These are phyloP conservation scores for Clitopilus hobsonii DNA, from an alignment of 768 basidiomycete genomes.

Conservation along the genomic window DNA sequence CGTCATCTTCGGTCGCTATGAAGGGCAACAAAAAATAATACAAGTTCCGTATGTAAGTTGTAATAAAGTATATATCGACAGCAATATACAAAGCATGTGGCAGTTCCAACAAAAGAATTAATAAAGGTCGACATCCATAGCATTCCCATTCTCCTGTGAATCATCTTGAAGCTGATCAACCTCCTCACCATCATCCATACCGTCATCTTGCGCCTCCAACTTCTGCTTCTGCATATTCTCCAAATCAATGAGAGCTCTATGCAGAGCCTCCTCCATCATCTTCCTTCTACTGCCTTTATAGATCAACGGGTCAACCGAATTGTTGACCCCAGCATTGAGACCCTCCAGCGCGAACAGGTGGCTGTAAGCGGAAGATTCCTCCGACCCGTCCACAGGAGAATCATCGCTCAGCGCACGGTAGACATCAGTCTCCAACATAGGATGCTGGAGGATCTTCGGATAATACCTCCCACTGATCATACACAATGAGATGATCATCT, in stretches of 20 bases:
- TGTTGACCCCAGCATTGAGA: constrained; percentile 58
- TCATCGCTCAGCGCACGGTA: constrained; percentile 27
- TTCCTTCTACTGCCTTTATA: constrained; percentile 46
- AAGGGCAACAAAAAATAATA: too few species aligned
- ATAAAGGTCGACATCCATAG: constrained; percentile 16
- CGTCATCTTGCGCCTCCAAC: constrained; percentile 18
- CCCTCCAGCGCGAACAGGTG: constrained; percentile 74
- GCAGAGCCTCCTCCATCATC: constrained; percentile 65
- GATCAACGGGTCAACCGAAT: constrained; percentile 62
- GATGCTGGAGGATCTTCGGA: constrained; percentile 63
- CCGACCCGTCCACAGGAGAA: constrained; percentile 16
- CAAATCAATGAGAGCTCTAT: constrained; percentile 38
- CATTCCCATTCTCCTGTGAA: not conserved
- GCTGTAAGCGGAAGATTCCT: constrained; percentile 34
- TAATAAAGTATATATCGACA: not conserved
- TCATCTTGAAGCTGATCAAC: constrained; percentile 11
- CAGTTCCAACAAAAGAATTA: not conserved
- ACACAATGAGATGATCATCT: constrained; percentile 63
- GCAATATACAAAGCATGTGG: not conserved
- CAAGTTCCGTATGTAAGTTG: not conserved
- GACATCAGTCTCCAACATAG: constrained; percentile 42
- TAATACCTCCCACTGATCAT: constrained; percentile 81
- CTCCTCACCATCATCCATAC: constrained; percentile 14
- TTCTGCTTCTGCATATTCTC: constrained; percentile 30
- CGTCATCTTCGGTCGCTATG: not conserved